These are phyloP conservation scores for Eucalyptus fibrosa DNA, from an alignment of 345 rosid species.

Conservation along the genomic window DNA sequence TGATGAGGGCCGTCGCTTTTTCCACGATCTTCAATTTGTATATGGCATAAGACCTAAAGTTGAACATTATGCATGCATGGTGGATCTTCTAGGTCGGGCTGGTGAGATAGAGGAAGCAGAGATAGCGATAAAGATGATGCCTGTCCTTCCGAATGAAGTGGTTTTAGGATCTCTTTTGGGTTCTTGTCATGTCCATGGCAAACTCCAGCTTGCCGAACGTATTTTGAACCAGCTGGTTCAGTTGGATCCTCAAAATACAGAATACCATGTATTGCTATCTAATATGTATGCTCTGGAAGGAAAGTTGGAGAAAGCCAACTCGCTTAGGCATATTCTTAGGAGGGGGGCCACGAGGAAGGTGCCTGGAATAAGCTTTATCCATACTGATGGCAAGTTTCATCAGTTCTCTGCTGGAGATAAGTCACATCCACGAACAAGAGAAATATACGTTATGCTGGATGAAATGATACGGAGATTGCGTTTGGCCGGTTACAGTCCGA, in stretches of 20 bases:
- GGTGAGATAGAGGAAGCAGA: constrained; percentile 70
- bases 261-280: constrained; percentile 50
- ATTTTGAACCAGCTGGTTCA: constrained; percentile 28
- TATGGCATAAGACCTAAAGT: constrained; percentile 42
- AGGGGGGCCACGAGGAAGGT: constrained; percentile 37
- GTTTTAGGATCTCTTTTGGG: constrained; percentile 78
- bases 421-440: constrained; percentile 36
- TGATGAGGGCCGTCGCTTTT: constrained; percentile 36
- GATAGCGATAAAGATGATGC: constrained; percentile 41
- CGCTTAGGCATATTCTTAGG: constrained; percentile 32
- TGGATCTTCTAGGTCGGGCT: constrained; percentile 77
- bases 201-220: constrained; percentile 41
- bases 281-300: constrained; percentile 61
- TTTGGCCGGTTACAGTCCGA: constrained; percentile 49
- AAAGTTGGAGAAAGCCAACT: constrained; percentile 24
- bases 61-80: constrained; percentile 86
- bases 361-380: constrained; percentile 76
- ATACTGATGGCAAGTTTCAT: constrained; percentile 36
- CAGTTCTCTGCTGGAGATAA: constrained; percentile 65
- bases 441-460: constrained; percentile 39
- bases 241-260: constrained; percentile 49
- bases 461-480: constrained; percentile 50
- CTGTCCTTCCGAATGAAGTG: constrained; percentile 67
- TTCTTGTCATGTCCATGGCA: constrained; percentile 52
- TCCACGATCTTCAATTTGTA: constrained; percentile 18